These are phyloP conservation scores for Hymenochaete sp. DNA, from an alignment of 1,284 basidiomycete genomes.

Conservation along the genomic window DNA sequence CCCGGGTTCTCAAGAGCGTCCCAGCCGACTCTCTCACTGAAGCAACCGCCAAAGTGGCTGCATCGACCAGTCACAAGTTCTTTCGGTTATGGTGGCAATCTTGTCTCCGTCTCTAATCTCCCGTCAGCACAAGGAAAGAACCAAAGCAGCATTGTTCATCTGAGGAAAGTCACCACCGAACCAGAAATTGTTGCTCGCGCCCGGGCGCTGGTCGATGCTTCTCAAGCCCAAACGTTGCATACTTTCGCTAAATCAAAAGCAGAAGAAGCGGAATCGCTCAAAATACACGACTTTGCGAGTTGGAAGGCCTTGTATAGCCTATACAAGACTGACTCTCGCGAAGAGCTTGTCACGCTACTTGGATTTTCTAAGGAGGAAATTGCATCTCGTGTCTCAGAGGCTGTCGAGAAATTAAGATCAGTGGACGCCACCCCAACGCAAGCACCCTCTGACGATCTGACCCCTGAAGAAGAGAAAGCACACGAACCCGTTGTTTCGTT, in stretches of 20 bases:
- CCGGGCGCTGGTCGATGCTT: conserved; percentile 58
- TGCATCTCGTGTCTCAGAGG: conserved; percentile 70
- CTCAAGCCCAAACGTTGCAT: conserved; percentile 53
- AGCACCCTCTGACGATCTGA: conserved; percentile 14
- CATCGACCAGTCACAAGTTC: conserved; percentile 74
- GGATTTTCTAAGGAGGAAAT: conserved; percentile 92
- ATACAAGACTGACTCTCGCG: conserved; percentile 82
- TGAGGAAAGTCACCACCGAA: conserved; percentile 76
- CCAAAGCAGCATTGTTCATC: conserved; percentile 71
- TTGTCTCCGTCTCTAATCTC: conserved; percentile 74
- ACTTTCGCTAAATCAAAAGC: conserved; percentile 59
- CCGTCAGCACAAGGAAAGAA: conserved; percentile 62
- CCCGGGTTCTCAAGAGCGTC: conserved; percentile 48
- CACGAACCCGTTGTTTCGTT: conserved; percentile 73
- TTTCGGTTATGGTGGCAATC: conserved; percentile 91
- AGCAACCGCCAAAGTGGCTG: conserved; percentile 95
- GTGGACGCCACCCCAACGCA: conserved; percentile 25
- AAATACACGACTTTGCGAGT: conserved; percentile 41
- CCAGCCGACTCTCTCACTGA: conserved; percentile 65
- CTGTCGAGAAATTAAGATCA: conserved; percentile 65
- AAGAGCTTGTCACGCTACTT: conserved; percentile 85
- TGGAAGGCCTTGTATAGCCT: conserved; percentile 90
- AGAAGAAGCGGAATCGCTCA: conserved; percentile 29
- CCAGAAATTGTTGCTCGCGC: conserved; percentile 72
- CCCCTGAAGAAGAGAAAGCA: conserved; percentile 34